Base-by-base conservation (phyloP, 352 stramenopile genomes). In the Pseudoperonospora humuli region DNA sequence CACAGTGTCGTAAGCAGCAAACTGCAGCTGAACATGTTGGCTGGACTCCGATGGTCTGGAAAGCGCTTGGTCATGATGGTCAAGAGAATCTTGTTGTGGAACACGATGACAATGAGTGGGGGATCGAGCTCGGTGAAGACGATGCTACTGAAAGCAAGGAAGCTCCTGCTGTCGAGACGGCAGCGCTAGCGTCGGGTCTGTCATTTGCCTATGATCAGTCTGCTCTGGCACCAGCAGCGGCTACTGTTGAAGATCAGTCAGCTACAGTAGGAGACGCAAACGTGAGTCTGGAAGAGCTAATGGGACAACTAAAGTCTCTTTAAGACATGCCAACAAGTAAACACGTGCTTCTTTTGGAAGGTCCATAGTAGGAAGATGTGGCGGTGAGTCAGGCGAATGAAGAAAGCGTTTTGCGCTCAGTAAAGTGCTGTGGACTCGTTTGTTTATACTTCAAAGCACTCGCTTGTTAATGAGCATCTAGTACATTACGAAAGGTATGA, bases 91-190 rank as follows among this genome's bases (percentile, higher is more conserved):
- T 67, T 13, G 54, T 53, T 3, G 75, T 88, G 28, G 54, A 73
- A 29, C 81, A 94, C 20, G 62, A 70, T 2, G 64, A 87, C 36
- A 95, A 94, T 42, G 84, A 93, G 49, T 95, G 84, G 84, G 84
- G 84, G 18, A 95, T 95, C 43, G 76, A 91, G 26, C 50, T 91
- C 1, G 57, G 59, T 11, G 57, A 54, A 17, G 57, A 50, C n/a
- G 51, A 62, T 3, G 37, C 11, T 9, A 19, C 17, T n/a, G 46
- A 25, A 10, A 33, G 33, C 3, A 39, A 27, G 14, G 44, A 43
- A 17, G 3, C 38, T 14, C 9, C 43, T 18, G 48, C 20, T 39
- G 14, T 37, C 6, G 54, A 57, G 3, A 34, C 56, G 13, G 24
- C 46, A 11, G 63, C 54, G 24, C 47, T 83, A 15, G 63, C 70